Conservation (phyloP, 2,329 filamentous ascomycete species). For the Tolypocladium amazonense region DNA sequence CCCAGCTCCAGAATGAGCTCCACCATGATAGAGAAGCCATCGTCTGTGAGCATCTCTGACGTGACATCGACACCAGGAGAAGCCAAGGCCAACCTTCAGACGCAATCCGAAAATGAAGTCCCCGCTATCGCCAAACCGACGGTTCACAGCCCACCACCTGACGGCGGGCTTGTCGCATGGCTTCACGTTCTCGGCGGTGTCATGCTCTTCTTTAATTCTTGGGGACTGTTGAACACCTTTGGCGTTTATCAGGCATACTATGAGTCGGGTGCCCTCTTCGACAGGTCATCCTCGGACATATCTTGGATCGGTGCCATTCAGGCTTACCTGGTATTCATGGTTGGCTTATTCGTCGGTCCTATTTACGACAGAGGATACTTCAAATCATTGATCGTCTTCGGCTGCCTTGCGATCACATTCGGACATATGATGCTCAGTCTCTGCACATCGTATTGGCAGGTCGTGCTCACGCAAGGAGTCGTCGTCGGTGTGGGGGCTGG, state of each 20-base stretch:
- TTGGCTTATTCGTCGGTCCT: slow-evolving; percentile 25
- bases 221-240: slow-evolving; percentile 33
- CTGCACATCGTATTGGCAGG: slow-evolving; percentile 30
- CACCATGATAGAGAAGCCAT: neutral
- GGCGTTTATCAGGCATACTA: slow-evolving; percentile 48
- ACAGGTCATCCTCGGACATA: slow-evolving; percentile 22
- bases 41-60: neutral
- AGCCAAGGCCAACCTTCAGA: neutral
- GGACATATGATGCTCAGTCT: slow-evolving; percentile 33
- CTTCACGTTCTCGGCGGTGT: slow-evolving; percentile 40
- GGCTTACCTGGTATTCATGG: slow-evolving; percentile 28
- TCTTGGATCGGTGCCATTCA: slow-evolving; percentile 35
- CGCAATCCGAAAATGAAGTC: neutral
- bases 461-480: slow-evolving; percentile 32
- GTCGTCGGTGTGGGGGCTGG: slow-evolving; percentile 34
- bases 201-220: slow-evolving; percentile 46
- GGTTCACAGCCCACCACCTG: slow-evolving; percentile 9
- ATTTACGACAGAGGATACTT: slow-evolving; percentile 37
- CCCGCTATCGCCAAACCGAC: neutral
- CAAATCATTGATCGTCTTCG: slow-evolving; percentile 25
- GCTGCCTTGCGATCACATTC: slow-evolving; percentile 30
- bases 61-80: neutral
- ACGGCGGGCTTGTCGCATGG: slow-evolving; percentile 46
- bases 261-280: slow-evolving; percentile 16
- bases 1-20: neutral